These are phyloP conservation scores for Komagataella phaffii DNA, from an alignment of 805 yeast genomes.

Conservation along the genomic window DNA sequence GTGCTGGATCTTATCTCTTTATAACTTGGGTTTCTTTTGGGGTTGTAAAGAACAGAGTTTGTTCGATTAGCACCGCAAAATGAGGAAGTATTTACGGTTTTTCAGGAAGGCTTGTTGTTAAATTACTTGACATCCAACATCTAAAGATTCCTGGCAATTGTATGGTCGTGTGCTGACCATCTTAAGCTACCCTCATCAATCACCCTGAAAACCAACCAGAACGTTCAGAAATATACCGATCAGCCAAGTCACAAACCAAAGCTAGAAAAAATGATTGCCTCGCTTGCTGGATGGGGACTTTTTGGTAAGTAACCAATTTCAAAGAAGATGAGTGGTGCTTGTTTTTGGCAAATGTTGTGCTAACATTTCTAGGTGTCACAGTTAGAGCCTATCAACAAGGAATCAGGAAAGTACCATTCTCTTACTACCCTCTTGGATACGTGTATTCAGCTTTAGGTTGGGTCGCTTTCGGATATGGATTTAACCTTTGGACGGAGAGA, in stretches of 20 bases:
- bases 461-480: conserved; percentile 26
- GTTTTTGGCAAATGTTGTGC: neutral
- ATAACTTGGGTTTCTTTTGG: neutral
- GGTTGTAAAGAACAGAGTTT: neutral
- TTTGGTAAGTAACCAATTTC: conserved; percentile 9
- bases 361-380: conserved; percentile 16
- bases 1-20: neutral
- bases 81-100: neutral
- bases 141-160: neutral
- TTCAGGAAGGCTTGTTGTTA: conserved; percentile 5
- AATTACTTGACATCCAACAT: neutral
- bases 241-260: neutral
- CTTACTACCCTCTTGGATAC: conserved; percentile 24
- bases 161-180: neutral
- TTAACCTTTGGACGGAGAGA: conserved; percentile 22
- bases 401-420: conserved; percentile 24
- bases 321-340: neutral
- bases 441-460: conserved; percentile 29
- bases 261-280: conserved; percentile 2
- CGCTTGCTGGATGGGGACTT: conserved; percentile 12
- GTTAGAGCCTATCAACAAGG: conserved; percentile 33
- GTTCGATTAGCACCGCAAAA: neutral
- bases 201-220: neutral
- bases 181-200: neutral
- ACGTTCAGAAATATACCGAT: neutral